These are phyloP conservation scores for Alisma plantagoaquatica DNA, from an alignment of 106 monocot species.

Conservation along the genomic window DNA sequence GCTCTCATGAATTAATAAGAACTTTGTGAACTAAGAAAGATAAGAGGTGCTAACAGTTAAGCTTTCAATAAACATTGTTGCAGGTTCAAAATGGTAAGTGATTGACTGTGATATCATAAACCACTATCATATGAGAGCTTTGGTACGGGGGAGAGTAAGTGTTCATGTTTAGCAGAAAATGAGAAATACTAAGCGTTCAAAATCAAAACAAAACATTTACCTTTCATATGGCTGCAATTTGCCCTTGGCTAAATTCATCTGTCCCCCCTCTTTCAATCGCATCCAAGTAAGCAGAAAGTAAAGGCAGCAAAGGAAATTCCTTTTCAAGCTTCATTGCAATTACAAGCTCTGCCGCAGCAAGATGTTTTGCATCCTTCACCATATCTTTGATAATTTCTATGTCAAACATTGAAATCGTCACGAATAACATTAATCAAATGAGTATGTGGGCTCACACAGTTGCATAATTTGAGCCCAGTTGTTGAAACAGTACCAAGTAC, in stretches of 20 bases:
- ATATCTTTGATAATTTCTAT: constrained; percentile 36
- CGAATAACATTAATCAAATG: background rate
- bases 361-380: constrained; percentile 22
- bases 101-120: too few species aligned
- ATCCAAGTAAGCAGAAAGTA: constrained; percentile 18
- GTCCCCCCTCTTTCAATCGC: constrained; percentile 3
- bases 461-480: too few species aligned
- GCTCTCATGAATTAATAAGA: too few species aligned
- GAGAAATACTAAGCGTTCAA: too few species aligned
- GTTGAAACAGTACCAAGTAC: too few species aligned
- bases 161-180: background rate
- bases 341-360: constrained; percentile 31
- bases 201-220: constrained; percentile 12
- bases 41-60: too few species aligned
- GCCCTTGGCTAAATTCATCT: constrained; percentile 9
- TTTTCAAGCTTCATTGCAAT: constrained; percentile 27
- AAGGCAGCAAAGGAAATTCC: constrained; percentile 21
- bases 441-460: too few species aligned
- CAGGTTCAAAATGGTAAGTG: too few species aligned
- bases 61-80: too few species aligned
- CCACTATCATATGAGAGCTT: too few species aligned
- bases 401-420: background rate
- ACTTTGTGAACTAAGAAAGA: too few species aligned
- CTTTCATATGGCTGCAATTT: constrained; percentile 12
- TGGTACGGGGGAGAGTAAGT: too few species aligned